Conservation (phyloP, 371 early-diverging fungal genomes). For the Mucor velutinosus region DNA sequence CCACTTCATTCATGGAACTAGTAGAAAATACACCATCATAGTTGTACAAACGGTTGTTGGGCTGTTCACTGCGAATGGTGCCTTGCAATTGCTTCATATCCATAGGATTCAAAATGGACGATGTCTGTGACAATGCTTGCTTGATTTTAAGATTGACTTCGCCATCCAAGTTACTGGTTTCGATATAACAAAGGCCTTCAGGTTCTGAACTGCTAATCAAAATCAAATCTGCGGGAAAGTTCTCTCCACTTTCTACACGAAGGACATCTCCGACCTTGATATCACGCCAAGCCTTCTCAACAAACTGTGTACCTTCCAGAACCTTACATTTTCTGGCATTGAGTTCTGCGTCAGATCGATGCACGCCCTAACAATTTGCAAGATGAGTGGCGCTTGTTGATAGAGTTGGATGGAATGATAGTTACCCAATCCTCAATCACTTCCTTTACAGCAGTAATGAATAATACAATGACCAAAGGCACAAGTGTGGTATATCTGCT, state of each 20-base stretch:
- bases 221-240: slow-evolving; percentile 93
- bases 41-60: slow-evolving; percentile 86
- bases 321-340: slow-evolving; percentile 75
- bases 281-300: slow-evolving; percentile 73
- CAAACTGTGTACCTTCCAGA: slow-evolving; percentile 64
- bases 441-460: slow-evolving; percentile 96
- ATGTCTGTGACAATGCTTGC: slow-evolving; percentile 80
- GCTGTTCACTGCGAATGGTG: slow-evolving; percentile 75
- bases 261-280: slow-evolving; percentile 92
- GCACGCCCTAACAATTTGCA: slow-evolving; percentile 65
- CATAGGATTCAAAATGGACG: slow-evolving; percentile 60
- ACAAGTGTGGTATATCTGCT: slow-evolving; percentile 89
- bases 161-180: slow-evolving; percentile 96
- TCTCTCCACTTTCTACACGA: slow-evolving; percentile 81
- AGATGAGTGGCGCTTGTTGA: background rate
- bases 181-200: slow-evolving; percentile 89
- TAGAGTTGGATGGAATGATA: background rate
- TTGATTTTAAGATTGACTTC: slow-evolving; percentile 95
- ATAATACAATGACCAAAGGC: slow-evolving; percentile 89
- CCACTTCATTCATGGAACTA: slow-evolving; percentile 51
- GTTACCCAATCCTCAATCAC: slow-evolving; percentile 91
- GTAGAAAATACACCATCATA: slow-evolving; percentile 77
- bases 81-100: slow-evolving; percentile 64
- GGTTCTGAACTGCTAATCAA: slow-evolving; percentile 87
- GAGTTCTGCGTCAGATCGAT: slow-evolving; percentile 75